Base-by-base conservation (phyloP, 148 eudicot species). In the Limonium bicolor region DNA sequence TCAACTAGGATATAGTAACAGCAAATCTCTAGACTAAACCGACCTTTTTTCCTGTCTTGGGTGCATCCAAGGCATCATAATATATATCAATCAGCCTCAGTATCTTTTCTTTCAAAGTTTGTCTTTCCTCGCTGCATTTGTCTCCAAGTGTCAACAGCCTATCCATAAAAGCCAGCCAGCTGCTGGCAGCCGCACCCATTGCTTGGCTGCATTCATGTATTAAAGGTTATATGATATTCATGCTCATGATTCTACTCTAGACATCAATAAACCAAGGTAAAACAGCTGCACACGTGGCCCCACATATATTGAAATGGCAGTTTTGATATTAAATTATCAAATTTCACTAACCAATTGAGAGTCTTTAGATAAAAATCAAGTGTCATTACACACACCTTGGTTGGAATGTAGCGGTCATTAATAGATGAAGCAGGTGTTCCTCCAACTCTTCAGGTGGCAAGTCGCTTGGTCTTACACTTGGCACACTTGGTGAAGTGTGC, bases 31-130 rank as follows among this genome's bases (percentile, higher is more conserved):
- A 16, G 4, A 16, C 44, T 18, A 40, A 50, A 72, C 63, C 60
- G 15, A 62, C 82, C 74, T 50, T 62, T 34, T 67, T 64, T 7
- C 82, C 82, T 47, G 71, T 67, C 52, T 76, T 76, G 11, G 82
- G 78, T 36, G 82, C 77, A 51, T 76, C 82, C 32, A 76, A 24
- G 19, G 82, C 77, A 44, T 76, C 82, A 51, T 76, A 76, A 23
- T 76, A 76, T 29, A 55, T 26, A 41, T 76, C 77, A 13, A 68
- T 41, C 48, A 76, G 41, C n/a, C 56, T 5, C 19, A 51, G 48
- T 52, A 76, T 61, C 34, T 33, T 29, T 46, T n/a, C 17, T 36
- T 54, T 61, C 61, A 71, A 6, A 0, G 0, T 0, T 12, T 39
- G 20, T 26, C 40, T 68, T 42, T 71, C 74, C 18, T 31, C 44